Evolutionary conservation across 345 rosid genomes (phyloP).

Genomic region (Draba incana): DNA sequence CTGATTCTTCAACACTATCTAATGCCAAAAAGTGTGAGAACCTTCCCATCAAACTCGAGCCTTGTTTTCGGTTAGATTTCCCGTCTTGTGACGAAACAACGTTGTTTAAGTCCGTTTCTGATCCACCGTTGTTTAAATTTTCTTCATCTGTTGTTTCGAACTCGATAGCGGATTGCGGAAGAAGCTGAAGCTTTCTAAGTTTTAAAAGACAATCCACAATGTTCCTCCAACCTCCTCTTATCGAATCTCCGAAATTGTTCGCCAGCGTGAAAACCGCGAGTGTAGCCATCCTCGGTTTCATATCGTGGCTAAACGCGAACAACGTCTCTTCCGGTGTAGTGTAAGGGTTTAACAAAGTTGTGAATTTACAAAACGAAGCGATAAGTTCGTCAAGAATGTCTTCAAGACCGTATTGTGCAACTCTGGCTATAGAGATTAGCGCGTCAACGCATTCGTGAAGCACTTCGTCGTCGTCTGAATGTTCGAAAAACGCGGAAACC

Average conservation of each 20-base stretch:
- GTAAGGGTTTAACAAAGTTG: conserved; percentile 82
- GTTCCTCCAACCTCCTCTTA: conserved; percentile 92
- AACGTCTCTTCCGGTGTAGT: conserved; percentile 87
- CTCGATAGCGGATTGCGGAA: conserved; percentile 76
- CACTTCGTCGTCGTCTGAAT: conserved; percentile 84
- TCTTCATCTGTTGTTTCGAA: conserved; percentile 47
- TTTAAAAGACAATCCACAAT: conserved; percentile 84
- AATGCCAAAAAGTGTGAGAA: conserved; percentile 77
- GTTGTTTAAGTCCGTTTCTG: conserved; percentile 46
- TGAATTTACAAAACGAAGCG: conserved; percentile 81
- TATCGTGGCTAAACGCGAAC: conserved; percentile 75
- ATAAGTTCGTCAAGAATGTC: conserved; percentile 90
- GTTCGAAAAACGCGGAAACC: conserved; percentile 83
- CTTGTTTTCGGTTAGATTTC: conserved; percentile 43
- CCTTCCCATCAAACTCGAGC: conserved; percentile 51
- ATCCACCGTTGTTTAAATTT: conserved; percentile 42
- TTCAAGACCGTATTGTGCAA: conserved; percentile 76
- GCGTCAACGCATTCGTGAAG: conserved; percentile 91
- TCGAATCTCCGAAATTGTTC: conserved; percentile 73
- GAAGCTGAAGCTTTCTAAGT: conserved; percentile 82
- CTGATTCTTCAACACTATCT: conserved; percentile 77
- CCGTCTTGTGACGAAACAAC: conserved; percentile 49
- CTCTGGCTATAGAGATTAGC: conserved; percentile 77
- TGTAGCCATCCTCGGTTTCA: conserved; percentile 92
- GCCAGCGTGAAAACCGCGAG: conserved; percentile 86